Evolutionary conservation across 257 asterid genomes (phyloP).

Genomic region (Solanum habrochaites): DNA sequence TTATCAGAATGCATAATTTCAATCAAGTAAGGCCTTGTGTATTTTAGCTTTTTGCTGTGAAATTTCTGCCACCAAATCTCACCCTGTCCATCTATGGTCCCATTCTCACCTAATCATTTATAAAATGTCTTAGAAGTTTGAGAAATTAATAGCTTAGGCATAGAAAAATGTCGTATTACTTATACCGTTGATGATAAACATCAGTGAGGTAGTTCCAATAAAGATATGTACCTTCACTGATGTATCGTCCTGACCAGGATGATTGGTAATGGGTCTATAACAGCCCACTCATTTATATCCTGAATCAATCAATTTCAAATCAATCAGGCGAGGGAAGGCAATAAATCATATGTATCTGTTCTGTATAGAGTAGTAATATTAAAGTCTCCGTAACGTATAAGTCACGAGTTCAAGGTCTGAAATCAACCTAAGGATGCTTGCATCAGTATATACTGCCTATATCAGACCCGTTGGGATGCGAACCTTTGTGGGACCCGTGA

Average conservation of each 20-base stretch:
- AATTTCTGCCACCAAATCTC: slow-evolving; percentile 68
- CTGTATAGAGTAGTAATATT: too few relatives aligned
- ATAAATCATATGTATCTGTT: not conserved
- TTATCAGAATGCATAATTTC: slow-evolving; percentile 45
- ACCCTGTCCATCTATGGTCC: slow-evolving; percentile 75
- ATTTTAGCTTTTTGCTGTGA: slow-evolving; percentile 46
- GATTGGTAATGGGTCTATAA: slow-evolving; percentile 58
- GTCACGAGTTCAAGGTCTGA: not conserved
- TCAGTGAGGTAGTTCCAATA: slow-evolving; percentile 49
- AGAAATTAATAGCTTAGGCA: not conserved
- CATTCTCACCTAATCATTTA: slow-evolving; percentile 49
- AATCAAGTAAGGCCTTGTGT: slow-evolving; percentile 43
- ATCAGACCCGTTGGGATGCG: not conserved
- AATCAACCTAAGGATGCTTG: not conserved
- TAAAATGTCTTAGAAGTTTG: not conserved
- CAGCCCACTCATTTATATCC: slow-evolving; percentile 26
- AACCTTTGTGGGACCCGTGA: not conserved
- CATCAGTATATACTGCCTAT: not conserved
- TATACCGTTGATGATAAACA: slow-evolving; percentile 49
- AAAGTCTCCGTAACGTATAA: not conserved
- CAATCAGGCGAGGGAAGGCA: not conserved
- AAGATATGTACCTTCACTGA: slow-evolving; percentile 59
- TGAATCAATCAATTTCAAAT: not conserved
- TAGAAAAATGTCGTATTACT: not conserved
- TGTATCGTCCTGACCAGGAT: slow-evolving; percentile 61